A percentile compares a stretch with the other conserved stretches of the same genome.
Evolutionary conservation across 139 green algal genomes (phyloP).

Genomic region (Ulvella scutata): DNA sequence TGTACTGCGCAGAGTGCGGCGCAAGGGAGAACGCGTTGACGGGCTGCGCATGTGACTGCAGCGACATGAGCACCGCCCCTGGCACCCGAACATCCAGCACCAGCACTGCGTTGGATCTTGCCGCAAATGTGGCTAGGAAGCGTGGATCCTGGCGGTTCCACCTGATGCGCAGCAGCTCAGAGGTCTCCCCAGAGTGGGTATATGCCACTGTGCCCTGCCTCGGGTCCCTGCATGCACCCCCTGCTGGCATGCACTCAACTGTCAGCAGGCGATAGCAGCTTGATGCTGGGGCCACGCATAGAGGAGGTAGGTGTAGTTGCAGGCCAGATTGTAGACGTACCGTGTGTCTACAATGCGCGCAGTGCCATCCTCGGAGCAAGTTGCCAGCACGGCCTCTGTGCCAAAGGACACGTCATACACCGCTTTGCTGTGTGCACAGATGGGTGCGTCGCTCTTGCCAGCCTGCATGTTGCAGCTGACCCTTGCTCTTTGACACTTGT

Average conservation of each 20-base stretch:
- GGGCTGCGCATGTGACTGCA: conserved; percentile 54
- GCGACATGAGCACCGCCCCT: conserved; percentile 10
- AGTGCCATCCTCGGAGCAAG: conserved; percentile 81
- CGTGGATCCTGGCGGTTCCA: conserved; percentile 97
- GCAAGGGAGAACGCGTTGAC: conserved; percentile 91
- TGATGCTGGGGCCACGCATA: too few species aligned
- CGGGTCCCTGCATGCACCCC: conserved; percentile 68
- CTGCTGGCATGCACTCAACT: too few species aligned
- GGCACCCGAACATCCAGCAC: conserved; percentile 73
- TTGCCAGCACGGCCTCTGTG: conserved; percentile 86
- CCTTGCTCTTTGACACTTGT: too few species aligned
- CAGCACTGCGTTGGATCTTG: conserved; percentile 17
- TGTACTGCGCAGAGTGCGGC: conserved; percentile 77
- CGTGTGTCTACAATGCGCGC: conserved; percentile 93
- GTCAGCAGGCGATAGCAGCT: too few species aligned
- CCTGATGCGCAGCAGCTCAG: conserved; percentile 74
- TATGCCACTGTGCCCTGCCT: conserved; percentile 97
- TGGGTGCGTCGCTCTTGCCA: conserved; percentile 75
- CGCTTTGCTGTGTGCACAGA: conserved; percentile 90
- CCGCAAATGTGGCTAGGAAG: conserved; percentile 72
- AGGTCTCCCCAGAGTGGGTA: conserved; percentile 58
- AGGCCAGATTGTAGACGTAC: conserved; percentile 11
- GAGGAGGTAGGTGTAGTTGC: too few species aligned
- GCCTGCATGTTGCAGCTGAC: too few species aligned
- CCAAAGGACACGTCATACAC: conserved; percentile 98